Evolutionary conservation across 176 grass and related monocot genomes (phyloP), one percentile per base, ranked within the genome.

Genomic region (Thalia dealbata): DNA sequence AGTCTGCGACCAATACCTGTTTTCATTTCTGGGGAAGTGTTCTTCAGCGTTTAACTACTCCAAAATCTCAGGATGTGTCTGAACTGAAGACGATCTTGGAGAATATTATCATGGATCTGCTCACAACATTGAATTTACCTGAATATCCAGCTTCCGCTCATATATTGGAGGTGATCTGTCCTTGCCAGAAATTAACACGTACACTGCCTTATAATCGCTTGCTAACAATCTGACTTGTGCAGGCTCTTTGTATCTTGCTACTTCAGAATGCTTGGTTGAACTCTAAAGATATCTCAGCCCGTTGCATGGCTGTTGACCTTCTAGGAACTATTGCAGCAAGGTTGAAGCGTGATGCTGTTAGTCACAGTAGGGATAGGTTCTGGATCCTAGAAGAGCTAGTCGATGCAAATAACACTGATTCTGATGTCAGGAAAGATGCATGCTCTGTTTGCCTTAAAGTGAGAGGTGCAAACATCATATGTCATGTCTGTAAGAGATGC

Each of bases 241-340:
- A 99, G 95, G 83, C 95, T 89, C 83, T 99, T 21, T 99, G 95
- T 78, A 90, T 99, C 23, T 89, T 99, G 81, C 65, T 99, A 43
- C 95, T 99, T 69, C 87, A 92, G 78, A 99, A 99, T 91, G 90
- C 88, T 78, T 90, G 95, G 54, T 88, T 99, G 79, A 87, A 95
- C 77, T 91, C 90, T 21, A 95, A 99, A 82, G 95, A 95, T 65
- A 83, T 78, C 69, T 83, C 88, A 75, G 95, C 82, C 62, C 95
- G 95, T 52, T 99, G 95, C 79, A 84, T 99, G 84, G 95, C 95
- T 80, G 92, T 99, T 83, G 95, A 99, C 50, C 81, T 99, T 82
- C 85, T 99, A 60, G 95, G 95, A 73, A 81, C 79, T 73, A 89
- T 99, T 81, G 95, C 95, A 79, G 83, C 95, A 76, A 88, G 90